phyloP scores from a whole-genome alignment of 2,329 filamentous ascomycete species.

The Colletotrichum sp. region DNA sequence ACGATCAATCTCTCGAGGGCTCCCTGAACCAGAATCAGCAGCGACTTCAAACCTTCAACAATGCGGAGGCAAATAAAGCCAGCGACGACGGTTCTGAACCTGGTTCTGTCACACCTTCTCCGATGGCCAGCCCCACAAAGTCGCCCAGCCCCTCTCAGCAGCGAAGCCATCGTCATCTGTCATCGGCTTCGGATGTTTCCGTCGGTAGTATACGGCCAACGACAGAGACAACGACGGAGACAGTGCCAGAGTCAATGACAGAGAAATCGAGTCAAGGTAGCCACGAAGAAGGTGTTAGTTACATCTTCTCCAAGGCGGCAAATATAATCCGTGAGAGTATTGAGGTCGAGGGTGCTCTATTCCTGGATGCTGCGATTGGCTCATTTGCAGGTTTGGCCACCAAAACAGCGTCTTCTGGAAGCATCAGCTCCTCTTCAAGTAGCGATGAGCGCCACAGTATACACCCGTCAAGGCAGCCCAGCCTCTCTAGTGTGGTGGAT shows the following conservation, averaged over 20 bases:
- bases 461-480: neutral
- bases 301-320: slow-evolving; percentile 47
- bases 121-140: neutral
- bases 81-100: neutral
- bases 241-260: neutral
- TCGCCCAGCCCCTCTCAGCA: neutral
- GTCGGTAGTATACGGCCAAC: slow-evolving; percentile 24
- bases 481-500: neutral
- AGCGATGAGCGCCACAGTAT: slow-evolving; percentile 22
- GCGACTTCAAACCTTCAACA: neutral
- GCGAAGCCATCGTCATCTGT: neutral
- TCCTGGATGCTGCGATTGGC: slow-evolving; percentile 23
- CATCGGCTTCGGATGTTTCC: neutral
- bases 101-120: neutral
- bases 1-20: slow-evolving; percentile 15
- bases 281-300: slow-evolving; percentile 10
- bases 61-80: neutral
- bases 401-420: neutral
- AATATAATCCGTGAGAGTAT: slow-evolving; percentile 46
- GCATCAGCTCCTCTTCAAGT: slow-evolving; percentile 13
- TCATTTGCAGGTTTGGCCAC: slow-evolving; percentile 28
- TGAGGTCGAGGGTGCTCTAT: slow-evolving; percentile 27
- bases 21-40: slow-evolving; percentile 22
- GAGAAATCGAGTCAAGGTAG: rapidly evolving
- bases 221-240: slow-evolving; percentile 18